Base-by-base conservation (phyloP, 2,329 filamentous ascomycete species). In the Daldinia sp. region DNA sequence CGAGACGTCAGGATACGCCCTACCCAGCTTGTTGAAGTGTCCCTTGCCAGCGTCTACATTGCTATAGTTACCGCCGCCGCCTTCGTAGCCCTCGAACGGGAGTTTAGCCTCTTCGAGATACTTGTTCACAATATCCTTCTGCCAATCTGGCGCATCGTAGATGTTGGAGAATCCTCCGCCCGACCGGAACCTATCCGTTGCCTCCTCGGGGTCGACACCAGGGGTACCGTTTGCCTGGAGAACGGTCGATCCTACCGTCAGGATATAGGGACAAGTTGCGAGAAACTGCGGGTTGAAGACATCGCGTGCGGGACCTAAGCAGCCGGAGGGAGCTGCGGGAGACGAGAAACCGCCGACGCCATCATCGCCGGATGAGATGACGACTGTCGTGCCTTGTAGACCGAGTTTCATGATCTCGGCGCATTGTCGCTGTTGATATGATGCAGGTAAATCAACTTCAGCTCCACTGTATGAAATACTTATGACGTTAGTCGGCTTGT, bases 401-500 rank as follows among this genome's bases (percentile, higher is more conserved):
- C 78, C 81, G 0, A 86, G 79, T 71, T 86, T 85, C 69, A 85
- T 76, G 67, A 83, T 82, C 72, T 83, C 80, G 55, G 77, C 75
- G 72, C 82, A 83, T 70, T 82, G 80, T 9, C 80, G 77, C 65
- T 82, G 76, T 67, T 85, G 82, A 74, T 89, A 89, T 64, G 75
- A 77, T 4, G 79, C 73, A 0, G 85, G 85, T 17, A 87, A 77
- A 19, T 82, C 82, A 4, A 76, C 74, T 73, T 88, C 85, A 41
- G 81, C 78, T 39, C 81, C 81, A 47, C 84, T 84, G 70, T 87
- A 87, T 3, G 81, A 84, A 66, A 88, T 83, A 34, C 79, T 81
- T 62, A 86, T 72, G 13, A 77, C 75, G 58, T 74, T 72, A 5
- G 73, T 73, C 10, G 80, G 74, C 32, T 72, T 57, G 56, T 70